Conservation (phyloP, 768 basidiomycete species). For the Leccinum variicolor region DNA sequence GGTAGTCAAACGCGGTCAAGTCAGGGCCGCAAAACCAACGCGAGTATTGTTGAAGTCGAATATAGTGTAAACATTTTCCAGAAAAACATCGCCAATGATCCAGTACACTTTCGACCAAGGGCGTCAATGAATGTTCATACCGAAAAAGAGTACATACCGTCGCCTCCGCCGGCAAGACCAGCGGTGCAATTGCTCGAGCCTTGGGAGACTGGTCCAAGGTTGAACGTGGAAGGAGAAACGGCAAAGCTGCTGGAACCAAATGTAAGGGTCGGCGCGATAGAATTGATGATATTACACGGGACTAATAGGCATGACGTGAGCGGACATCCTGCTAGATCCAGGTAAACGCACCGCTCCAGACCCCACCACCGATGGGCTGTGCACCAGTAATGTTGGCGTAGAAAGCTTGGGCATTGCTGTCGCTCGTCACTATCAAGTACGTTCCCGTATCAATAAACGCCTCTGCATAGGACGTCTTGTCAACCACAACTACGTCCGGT, state of each 20-base stretch:
- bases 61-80: conserved; percentile 31
- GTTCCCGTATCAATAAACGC: conserved; percentile 37
- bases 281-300: conserved; percentile 30
- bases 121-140: not conserved
- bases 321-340: not conserved
- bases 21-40: conserved; percentile 41
- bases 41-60: conserved; percentile 32
- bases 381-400: conserved; percentile 32
- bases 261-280: conserved; percentile 31
- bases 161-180: conserved; percentile 33
- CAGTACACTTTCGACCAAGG: conserved; percentile 21
- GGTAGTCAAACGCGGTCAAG: conserved; percentile 1
- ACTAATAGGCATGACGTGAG: conserved; percentile 19
- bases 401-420: conserved; percentile 22
- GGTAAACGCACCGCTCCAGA: conserved; percentile 33
- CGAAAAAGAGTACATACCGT: conserved; percentile 5
- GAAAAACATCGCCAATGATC: conserved; percentile 36
- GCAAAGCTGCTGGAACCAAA: conserved; percentile 39
- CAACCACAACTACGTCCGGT: conserved; percentile 25
- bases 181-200: conserved; percentile 36
- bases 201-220: conserved; percentile 36
- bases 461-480: conserved; percentile 16
- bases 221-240: conserved; percentile 37
- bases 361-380: conserved; percentile 28
- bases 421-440: conserved; percentile 27